Evolutionary conservation across 2,329 filamentous ascomycete species (phyloP).

Genomic region (Fusarium setosum): DNA sequence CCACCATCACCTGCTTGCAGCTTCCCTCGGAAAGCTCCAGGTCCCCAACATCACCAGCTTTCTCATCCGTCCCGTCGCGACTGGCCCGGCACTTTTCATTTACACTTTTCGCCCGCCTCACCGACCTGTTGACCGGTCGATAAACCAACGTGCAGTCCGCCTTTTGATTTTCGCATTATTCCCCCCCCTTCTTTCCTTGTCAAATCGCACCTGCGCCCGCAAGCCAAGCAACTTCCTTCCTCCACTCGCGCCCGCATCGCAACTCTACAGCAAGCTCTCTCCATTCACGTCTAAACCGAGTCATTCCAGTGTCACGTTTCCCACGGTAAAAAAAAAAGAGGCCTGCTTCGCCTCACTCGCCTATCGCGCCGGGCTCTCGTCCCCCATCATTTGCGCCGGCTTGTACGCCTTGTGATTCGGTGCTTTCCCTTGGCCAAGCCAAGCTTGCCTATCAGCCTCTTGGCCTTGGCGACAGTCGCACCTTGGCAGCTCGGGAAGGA

Average conservation of each 20-base stretch:
- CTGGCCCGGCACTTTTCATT: neutral
- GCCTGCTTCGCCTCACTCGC: conserved; percentile 3
- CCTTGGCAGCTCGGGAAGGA: conserved; percentile 28
- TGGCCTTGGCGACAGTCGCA: conserved; percentile 32
- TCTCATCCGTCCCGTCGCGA: conserved; percentile 4
- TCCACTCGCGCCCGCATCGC: conserved; percentile 11
- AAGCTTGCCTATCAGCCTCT: conserved; percentile 32
- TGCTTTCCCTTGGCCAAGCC: conserved; percentile 19
- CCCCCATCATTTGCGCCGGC: neutral
- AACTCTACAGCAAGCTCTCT: conserved; percentile 7
- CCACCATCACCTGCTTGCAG: conserved; percentile 16
- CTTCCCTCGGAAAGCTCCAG: conserved; percentile 11
- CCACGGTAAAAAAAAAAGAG: neutral
- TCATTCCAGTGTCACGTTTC: conserved; percentile 23
- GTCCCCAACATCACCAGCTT: conserved; percentile 14
- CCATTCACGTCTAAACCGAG: conserved; percentile 2
- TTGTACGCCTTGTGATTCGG: conserved; percentile 25
- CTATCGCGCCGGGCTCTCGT: conserved; percentile 2
- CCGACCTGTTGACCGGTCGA: conserved; percentile 1
- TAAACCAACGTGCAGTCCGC: conserved; percentile 3
- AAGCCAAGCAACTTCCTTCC: neutral
- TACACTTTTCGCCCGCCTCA: neutral
- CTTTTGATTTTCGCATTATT: conserved; percentile 2
- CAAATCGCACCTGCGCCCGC: conserved; percentile 11
- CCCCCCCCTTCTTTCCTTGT: neutral